phyloP scores from a whole-genome alignment of 495 filamentous ascomycete genomes.

The Lophiostoma macrostomum region DNA sequence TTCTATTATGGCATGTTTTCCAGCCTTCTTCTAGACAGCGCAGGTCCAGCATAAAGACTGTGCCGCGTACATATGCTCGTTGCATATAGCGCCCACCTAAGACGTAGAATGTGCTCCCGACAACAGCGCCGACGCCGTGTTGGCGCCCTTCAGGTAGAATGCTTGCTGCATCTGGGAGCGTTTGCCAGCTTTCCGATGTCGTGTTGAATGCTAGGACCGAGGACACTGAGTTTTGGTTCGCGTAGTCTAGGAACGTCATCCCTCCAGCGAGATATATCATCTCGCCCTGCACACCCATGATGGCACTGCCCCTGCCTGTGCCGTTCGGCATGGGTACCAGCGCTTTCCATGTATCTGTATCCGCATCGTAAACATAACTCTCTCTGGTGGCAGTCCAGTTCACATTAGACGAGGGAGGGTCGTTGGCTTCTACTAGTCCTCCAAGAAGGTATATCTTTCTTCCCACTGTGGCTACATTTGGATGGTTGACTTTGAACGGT shows the following conservation, averaged over 20 bases:
- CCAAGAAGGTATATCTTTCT: slow-evolving; percentile 45
- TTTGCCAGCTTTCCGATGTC: slow-evolving; percentile 31
- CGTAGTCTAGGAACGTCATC: slow-evolving; percentile 5
- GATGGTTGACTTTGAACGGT: slow-evolving; percentile 38
- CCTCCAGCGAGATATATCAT: slow-evolving; percentile 33
- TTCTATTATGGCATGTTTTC: slow-evolving; percentile 39
- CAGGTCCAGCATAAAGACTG: slow-evolving; percentile 42
- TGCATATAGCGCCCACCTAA: slow-evolving; percentile 41
- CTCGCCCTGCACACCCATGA: slow-evolving; percentile 24
- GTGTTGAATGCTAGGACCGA: slow-evolving; percentile 42
- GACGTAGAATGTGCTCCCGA: slow-evolving; percentile 40
- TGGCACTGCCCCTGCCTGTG: slow-evolving; percentile 28
- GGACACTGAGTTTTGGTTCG: slow-evolving; percentile 4
- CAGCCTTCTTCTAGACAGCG: slow-evolving; percentile 11
- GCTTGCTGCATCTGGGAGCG: slow-evolving; percentile 1
- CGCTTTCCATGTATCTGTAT: slow-evolving; percentile 22
- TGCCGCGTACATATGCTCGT: slow-evolving; percentile 35
- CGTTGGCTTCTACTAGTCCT: slow-evolving; percentile 30
- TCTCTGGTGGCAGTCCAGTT: slow-evolving; percentile 20
- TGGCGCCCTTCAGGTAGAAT: slow-evolving; percentile 41
- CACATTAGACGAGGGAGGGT: background rate
- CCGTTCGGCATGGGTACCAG: slow-evolving; percentile 30
- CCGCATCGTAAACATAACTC: slow-evolving; percentile 23
- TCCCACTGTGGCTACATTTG: slow-evolving; percentile 37
- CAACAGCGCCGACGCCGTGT: slow-evolving; percentile 39